phyloP scores from a whole-genome alignment of 202 grass and related monocot species.

The Saccharum hybrid region DNA sequence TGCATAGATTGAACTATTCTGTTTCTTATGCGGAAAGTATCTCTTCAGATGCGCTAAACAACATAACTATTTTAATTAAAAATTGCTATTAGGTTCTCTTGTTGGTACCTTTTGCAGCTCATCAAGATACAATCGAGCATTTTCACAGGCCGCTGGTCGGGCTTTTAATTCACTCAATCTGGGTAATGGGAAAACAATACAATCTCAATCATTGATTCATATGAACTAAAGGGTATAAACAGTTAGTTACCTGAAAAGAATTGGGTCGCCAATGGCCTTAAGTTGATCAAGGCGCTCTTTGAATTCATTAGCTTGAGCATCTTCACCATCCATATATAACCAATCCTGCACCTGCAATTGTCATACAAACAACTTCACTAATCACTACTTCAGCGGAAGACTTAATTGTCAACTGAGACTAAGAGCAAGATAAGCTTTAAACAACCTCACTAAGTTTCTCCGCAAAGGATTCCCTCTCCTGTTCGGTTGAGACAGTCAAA shows the following conservation, averaged over 20 bases:
- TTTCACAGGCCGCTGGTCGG: conserved; percentile 48
- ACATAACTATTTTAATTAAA: too few relatives aligned
- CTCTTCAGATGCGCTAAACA: too few relatives aligned
- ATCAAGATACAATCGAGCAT: too few relatives aligned
- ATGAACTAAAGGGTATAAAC: conserved; percentile 13
- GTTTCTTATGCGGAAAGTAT: too few relatives aligned
- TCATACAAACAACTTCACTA: conserved; percentile 24
- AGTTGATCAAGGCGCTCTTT: conserved; percentile 86
- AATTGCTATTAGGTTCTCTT: too few relatives aligned
- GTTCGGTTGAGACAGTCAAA: conserved; percentile 83
- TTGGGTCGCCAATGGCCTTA: conserved; percentile 84
- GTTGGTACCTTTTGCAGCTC: too few relatives aligned
- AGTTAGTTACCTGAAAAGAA: conserved; percentile 85
- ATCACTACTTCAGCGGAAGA: conserved; percentile 14
- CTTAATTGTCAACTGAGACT: conserved; percentile 21
- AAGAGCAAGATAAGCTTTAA: conserved; percentile 12
- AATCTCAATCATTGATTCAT: neutral
- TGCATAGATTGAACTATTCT: too few relatives aligned
- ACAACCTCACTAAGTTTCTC: conserved; percentile 90
- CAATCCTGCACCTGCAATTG: conserved; percentile 90
- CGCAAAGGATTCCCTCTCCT: conserved; percentile 76
- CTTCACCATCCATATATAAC: conserved; percentile 98
- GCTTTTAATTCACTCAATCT: conserved; percentile 39
- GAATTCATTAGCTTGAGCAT: conserved; percentile 93
- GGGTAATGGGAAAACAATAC: too few relatives aligned